A percentile compares a stretch with the other conserved stretches of the same genome.
Conservation (phyloP, 164 flowering plant genomes). For the Magnolia officinalis region DNA sequence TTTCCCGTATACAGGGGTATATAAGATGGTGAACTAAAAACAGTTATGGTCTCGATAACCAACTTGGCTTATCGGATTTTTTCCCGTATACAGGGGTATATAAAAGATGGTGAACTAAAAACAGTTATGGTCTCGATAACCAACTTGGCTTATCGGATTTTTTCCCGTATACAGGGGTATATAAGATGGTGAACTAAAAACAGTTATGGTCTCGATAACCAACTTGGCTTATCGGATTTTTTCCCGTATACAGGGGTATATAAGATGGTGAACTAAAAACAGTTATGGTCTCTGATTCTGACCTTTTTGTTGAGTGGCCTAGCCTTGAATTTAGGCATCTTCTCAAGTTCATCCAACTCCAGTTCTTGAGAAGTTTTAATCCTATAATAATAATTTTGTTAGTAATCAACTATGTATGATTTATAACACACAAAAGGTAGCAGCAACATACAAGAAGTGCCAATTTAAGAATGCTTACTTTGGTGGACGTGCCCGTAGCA, state of each 20-base stretch:
- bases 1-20: too few species aligned
- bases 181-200: neutral
- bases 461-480: constrained; percentile 17
- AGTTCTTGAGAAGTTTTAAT: constrained; percentile 58
- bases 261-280: neutral
- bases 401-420: neutral
- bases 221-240: too few species aligned
- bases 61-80: too few species aligned
- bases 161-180: too few species aligned
- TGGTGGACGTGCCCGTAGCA: constrained; percentile 75
- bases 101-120: neutral
- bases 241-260: too few species aligned
- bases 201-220: neutral
- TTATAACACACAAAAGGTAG: neutral
- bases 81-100: too few species aligned
- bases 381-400: neutral
- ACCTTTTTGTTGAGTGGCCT: constrained; percentile 87
- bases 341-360: constrained; percentile 76
- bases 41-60: neutral
- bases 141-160: too few species aligned
- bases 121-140: neutral
- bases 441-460: neutral
- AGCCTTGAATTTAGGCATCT: constrained; percentile 86
- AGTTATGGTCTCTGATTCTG: neutral
- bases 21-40: neutral